Evolutionary conservation across 2,329 filamentous ascomycete genomes (phyloP), one percentile per base, ranked within the genome.

Genomic region (Cercospora nicotianae): DNA sequence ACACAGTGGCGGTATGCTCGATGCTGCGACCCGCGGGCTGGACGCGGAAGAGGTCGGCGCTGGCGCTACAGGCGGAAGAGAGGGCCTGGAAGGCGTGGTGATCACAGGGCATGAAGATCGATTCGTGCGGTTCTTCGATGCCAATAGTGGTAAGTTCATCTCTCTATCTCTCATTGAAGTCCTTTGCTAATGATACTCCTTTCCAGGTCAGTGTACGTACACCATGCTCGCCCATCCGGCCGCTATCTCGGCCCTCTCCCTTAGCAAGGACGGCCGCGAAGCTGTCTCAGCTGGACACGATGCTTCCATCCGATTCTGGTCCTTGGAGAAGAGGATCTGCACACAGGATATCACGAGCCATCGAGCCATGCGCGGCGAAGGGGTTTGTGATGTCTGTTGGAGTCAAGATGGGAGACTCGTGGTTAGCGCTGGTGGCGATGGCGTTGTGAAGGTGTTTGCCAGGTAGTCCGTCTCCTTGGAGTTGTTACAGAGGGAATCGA

Each of bases 41-140:
- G 91, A 93, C 33, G 92, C 96, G 66, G 92, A 96, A 70, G 84
- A 87, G 10, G 83, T 88, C 6, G 87, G 91, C 1, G 90, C 90
- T 53, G 93, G 93, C 1, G 93, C 94, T 5, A 98, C 95, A 10
- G 91, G 92, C 26, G 92, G 90, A 66, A 91, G 91, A 64, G 82
- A 83, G 64, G 82, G 83, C 36, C 89, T 97, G 0, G 94, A 97
- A 79, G 95, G 95, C 12, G 92, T 96, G 23, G 91, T 99, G 67
- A 97, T 99, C 72, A 96, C 92, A 69, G 95, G 95, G 72, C 94
- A 99, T 78, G 95, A 99, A 83, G 95, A 99, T 81, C 90, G 92
- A 74, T 97, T 93, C 76, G 93, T 99, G 74, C 87, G 94, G 73
- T 97, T 99, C 85, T 99, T 97, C 79, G 95, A 99, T 84, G 95